phyloP scores from a whole-genome alignment of 257 asterid genomes.

The Linaria vulgaris region DNA sequence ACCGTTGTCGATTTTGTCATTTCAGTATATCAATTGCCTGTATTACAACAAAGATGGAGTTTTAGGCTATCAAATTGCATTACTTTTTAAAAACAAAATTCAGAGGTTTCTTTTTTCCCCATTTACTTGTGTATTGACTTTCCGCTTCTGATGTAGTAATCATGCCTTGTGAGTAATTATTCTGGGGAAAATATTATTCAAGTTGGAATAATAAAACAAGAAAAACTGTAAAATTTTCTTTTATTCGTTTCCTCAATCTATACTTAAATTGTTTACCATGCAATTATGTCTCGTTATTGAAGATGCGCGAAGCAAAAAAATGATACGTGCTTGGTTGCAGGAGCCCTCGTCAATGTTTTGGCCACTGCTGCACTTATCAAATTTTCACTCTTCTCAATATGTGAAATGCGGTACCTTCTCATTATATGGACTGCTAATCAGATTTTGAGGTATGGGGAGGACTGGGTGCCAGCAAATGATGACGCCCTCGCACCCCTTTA shows the following conservation, averaged over 20 bases:
- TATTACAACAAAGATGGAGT: not conserved
- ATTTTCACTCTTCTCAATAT: conserved; percentile 93
- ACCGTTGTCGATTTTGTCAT: too few species aligned
- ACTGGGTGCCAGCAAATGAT: conserved; percentile 88
- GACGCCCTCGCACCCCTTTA: conserved; percentile 83
- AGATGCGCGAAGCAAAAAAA: conserved; percentile 11
- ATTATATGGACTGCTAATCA: conserved; percentile 94
- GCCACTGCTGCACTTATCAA: conserved; percentile 99
- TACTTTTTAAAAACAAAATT: not conserved
- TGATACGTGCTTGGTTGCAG: conserved; percentile 41
- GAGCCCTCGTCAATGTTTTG: conserved; percentile 88
- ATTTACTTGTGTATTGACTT: not conserved
- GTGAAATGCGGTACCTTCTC: conserved; percentile 96
- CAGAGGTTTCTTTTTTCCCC: not conserved
- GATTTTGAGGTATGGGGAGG: conserved; percentile 71
- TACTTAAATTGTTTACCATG: conserved; percentile 3
- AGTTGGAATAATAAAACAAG: not conserved
- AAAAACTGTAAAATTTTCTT: not conserved
- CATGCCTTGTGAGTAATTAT: not conserved
- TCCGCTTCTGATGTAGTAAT: not conserved
- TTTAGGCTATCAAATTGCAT: too few species aligned
- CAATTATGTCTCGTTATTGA: not conserved
- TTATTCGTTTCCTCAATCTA: not conserved
- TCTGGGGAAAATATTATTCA: not conserved
- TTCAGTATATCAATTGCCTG: not conserved